Evolutionary conservation across 1,139 yeast genomes (phyloP).

Genomic region (Geotrichum australiense): DNA sequence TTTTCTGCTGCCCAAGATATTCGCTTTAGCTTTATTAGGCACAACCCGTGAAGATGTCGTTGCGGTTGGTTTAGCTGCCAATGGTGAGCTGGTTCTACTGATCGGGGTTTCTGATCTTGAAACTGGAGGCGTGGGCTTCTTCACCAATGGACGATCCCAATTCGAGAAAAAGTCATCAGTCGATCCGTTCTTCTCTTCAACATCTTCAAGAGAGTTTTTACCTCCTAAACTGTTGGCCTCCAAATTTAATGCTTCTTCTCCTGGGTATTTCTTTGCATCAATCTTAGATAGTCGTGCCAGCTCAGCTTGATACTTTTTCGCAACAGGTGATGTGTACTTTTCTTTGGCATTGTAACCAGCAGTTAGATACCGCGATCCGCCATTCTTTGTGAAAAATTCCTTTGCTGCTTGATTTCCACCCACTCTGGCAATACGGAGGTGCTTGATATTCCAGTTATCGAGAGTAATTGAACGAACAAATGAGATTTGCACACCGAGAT

Average conservation of each 20-base stretch:
- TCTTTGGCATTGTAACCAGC: slow-evolving; percentile 57
- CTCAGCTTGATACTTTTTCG: slow-evolving; percentile 71
- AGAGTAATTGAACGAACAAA: slow-evolving; percentile 94
- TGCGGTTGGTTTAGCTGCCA: slow-evolving; percentile 23
- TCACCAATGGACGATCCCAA: slow-evolving; percentile 71
- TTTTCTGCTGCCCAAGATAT: slow-evolving; percentile 19
- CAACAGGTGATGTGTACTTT: slow-evolving; percentile 76
- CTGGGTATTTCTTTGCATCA: slow-evolving; percentile 66
- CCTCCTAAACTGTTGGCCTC: slow-evolving; percentile 27
- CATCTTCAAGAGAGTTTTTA: slow-evolving; percentile 24
- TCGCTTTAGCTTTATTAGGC: slow-evolving; percentile 15
- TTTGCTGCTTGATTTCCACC: slow-evolving; percentile 86
- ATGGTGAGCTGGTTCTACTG: slow-evolving; percentile 25
- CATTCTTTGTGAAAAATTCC: slow-evolving; percentile 67
- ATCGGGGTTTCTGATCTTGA: slow-evolving; percentile 42
- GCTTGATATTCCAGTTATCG: slow-evolving; percentile 96
- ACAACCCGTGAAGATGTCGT: slow-evolving; percentile 20
- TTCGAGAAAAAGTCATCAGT: slow-evolving; percentile 85
- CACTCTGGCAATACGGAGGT: slow-evolving; percentile 79
- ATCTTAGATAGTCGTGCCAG: slow-evolving; percentile 58
- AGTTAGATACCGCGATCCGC: slow-evolving; percentile 64
- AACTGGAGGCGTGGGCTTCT: slow-evolving; percentile 46
- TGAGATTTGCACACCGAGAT: slow-evolving; percentile 93
- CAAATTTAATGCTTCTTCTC: slow-evolving; percentile 46
- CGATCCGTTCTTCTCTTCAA: slow-evolving; percentile 26